Percentiles rank a stretch among this genome's conserved stretches.
These are phyloP conservation scores for Hypoxylon sp. DNA, from an alignment of 2,329 filamentous ascomycete genomes.

Conservation along the genomic window DNA sequence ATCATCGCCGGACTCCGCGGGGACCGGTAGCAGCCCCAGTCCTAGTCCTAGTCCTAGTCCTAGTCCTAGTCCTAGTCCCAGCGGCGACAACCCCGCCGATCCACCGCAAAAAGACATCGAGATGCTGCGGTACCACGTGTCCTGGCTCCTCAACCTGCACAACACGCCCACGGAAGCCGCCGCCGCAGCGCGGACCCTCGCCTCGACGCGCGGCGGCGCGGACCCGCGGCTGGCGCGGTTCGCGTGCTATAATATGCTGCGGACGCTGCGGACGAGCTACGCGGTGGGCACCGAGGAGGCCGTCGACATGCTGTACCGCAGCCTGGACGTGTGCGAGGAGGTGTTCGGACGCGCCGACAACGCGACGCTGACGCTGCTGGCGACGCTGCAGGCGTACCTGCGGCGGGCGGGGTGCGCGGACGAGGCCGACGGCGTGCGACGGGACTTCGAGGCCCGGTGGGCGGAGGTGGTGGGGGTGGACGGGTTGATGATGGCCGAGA, in stretches of 20 bases:
- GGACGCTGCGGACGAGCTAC: conserved; percentile 28
- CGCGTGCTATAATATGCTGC: conserved; percentile 37
- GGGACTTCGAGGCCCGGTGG: conserved; percentile 35
- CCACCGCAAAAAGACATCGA: conserved; percentile 19
- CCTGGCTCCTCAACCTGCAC: conserved; percentile 29
- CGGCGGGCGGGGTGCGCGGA: conserved; percentile 10
- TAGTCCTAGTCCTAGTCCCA: no score
- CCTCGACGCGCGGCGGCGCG: not conserved
- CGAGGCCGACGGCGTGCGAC: conserved; percentile 25
- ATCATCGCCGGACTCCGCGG: not conserved
- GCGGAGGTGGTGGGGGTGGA: conserved; percentile 32
- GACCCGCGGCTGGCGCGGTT: conserved; percentile 36
- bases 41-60: no score
- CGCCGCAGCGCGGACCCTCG: conserved; percentile 19
- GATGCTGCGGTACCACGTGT: conserved; percentile 21
- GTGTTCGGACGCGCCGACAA: conserved; percentile 34
- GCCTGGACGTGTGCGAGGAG: conserved; percentile 28
- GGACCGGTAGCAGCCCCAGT: not conserved
- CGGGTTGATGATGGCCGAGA: conserved; percentile 4
- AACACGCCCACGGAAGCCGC: conserved; percentile 29
- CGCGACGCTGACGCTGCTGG: conserved; percentile 31
- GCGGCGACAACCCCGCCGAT: not conserved
- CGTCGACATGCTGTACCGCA: conserved; percentile 22
- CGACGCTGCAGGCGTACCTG: conserved; percentile 30
- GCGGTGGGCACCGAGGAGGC: conserved; percentile 27